phyloP scores from a whole-genome alignment of 495 filamentous ascomycete species.

The Lepidopterella palustris region DNA sequence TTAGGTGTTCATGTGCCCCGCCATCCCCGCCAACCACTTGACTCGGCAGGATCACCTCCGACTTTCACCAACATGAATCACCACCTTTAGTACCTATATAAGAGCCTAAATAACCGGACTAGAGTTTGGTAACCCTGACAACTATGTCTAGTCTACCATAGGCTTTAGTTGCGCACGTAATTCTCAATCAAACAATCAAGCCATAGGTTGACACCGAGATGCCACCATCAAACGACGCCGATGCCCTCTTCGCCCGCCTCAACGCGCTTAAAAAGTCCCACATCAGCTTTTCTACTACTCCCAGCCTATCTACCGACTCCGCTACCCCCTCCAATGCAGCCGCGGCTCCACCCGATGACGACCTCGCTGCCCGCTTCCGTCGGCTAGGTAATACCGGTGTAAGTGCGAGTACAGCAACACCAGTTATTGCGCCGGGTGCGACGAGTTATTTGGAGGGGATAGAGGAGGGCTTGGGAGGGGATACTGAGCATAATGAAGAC shows the following conservation, averaged over 20 bases:
- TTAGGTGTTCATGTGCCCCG: too few species aligned
- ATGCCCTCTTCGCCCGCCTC: constrained; percentile 36
- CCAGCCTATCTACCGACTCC: neutral
- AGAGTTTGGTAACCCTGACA: too few species aligned
- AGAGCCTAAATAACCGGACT: too few species aligned
- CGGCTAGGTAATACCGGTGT: constrained; percentile 18
- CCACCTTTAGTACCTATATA: too few species aligned
- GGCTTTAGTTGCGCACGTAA: too few species aligned
- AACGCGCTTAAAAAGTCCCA: constrained; percentile 36
- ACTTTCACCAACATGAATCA: too few species aligned
- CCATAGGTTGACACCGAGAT: too few species aligned
- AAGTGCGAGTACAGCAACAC: neutral
- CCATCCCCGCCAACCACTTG: too few species aligned
- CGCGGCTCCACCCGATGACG: constrained; percentile 9
- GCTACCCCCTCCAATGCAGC: constrained; percentile 7
- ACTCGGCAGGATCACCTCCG: too few species aligned
- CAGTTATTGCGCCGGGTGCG: constrained; percentile 23
- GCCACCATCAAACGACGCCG: constrained; percentile 22
- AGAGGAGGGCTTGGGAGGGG: constrained; percentile 19
- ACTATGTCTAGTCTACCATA: too few species aligned
- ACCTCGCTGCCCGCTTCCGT: constrained; percentile 33
- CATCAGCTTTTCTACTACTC: constrained; percentile 20
- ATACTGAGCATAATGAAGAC: constrained; percentile 17
- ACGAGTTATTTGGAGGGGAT: constrained; percentile 25
- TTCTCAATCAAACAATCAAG: too few species aligned